phyloP scores from a whole-genome alignment of 257 asterid species.

The Gynochthodes officinalis region DNA sequence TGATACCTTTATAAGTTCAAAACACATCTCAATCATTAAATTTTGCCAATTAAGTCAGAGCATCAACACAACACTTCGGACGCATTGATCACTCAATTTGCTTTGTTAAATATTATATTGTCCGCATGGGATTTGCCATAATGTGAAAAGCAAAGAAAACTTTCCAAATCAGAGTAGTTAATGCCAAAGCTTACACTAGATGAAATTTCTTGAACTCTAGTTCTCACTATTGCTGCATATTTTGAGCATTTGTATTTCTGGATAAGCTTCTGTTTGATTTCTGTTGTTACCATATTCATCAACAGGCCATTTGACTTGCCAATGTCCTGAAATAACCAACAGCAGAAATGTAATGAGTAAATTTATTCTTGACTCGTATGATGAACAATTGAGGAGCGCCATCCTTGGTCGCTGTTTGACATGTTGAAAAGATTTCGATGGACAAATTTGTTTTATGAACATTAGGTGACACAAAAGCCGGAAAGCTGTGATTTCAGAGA shows the following conservation, averaged over 20 bases:
- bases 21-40: not conserved
- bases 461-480: not conserved
- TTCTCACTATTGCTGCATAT: conserved; percentile 28
- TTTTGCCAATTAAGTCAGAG: not conserved
- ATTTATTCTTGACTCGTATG: not conserved
- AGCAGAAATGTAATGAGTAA: not conserved
- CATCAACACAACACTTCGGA: too few relatives aligned
- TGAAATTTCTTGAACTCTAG: conserved; percentile 44
- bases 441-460: not conserved
- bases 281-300: conserved; percentile 44
- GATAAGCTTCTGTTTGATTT: conserved; percentile 62
- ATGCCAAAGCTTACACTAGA: conserved; percentile 38
- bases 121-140: too few relatives aligned
- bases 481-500: not conserved
- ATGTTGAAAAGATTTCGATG: not conserved
- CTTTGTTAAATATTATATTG: too few relatives aligned
- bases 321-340: conserved; percentile 29
- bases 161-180: too few relatives aligned
- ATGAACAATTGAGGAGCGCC: not conserved
- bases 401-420: not conserved
- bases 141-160: too few relatives aligned
- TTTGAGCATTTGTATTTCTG: conserved; percentile 57
- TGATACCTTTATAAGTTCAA: not conserved
- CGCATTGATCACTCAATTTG: too few relatives aligned
- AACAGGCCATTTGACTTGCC: conserved; percentile 23